Evolutionary conservation across 2,329 filamentous ascomycete genomes (phyloP).

Genomic region (Diplodia scrobiculata): DNA sequence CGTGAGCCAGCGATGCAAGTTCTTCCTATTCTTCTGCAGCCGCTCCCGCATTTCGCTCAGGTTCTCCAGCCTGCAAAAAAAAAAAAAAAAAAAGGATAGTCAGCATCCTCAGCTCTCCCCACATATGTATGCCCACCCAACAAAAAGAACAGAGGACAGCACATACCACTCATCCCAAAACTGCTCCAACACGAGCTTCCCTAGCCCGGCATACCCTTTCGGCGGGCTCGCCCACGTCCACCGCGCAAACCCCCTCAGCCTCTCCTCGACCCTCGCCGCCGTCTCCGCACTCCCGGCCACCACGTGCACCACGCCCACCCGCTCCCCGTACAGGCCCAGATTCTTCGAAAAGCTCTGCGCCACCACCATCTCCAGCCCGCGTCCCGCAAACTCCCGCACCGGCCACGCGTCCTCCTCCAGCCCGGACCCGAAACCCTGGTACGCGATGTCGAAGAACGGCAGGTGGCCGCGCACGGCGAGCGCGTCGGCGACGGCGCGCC

Average conservation of each 20-base stretch:
- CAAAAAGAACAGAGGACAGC: neutral
- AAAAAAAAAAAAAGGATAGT: too few relatives aligned
- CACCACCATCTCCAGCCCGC: conserved; percentile 40
- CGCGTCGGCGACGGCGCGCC: conserved; percentile 36
- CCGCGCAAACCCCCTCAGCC: conserved; percentile 37
- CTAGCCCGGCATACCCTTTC: conserved; percentile 36
- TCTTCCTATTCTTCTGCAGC: conserved; percentile 30
- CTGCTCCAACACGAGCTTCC: conserved; percentile 33
- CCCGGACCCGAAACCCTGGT: conserved; percentile 43
- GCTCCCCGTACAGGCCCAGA: conserved; percentile 46
- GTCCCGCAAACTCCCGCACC: conserved; percentile 36
- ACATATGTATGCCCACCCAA: neutral
- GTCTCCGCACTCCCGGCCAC: conserved; percentile 31
- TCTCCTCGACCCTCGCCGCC: conserved; percentile 35
- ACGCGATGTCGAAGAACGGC: conserved; percentile 45
- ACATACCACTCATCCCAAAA: conserved; percentile 31
- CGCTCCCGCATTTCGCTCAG: conserved; percentile 32
- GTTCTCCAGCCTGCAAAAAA: conserved; percentile 27
- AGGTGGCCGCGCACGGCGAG: conserved; percentile 36
- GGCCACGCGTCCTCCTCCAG: conserved; percentile 42
- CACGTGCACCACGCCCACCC: conserved; percentile 41
- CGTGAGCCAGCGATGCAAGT: conserved; percentile 29
- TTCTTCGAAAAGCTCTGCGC: conserved; percentile 49
- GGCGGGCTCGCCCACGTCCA: conserved; percentile 39
- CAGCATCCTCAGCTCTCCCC: neutral